phyloP scores from a whole-genome alignment of 1,139 yeast species.

The Diutina neorugosa region DNA sequence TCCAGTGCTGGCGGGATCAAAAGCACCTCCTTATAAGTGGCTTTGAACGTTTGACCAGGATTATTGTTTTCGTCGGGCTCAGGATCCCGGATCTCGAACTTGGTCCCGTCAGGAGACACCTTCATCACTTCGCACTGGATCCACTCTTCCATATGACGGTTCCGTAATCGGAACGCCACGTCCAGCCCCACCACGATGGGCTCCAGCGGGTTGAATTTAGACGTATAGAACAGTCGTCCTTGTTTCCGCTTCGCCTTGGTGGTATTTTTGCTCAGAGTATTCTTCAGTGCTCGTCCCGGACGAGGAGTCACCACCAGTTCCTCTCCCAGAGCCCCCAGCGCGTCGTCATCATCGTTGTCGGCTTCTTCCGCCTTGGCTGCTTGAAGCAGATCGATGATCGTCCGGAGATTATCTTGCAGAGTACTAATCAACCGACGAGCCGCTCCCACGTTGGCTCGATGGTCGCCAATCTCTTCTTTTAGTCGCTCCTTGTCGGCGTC shows the following conservation, averaged over 20 bases:
- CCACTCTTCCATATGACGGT: constrained; percentile 78
- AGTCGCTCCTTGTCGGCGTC: constrained; percentile 28
- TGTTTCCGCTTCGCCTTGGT: constrained; percentile 16
- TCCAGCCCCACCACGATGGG: constrained; percentile 62
- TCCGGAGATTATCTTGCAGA: constrained; percentile 25
- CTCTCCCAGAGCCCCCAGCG: background rate
- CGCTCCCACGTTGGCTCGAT: constrained; percentile 45
- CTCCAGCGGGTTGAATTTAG: constrained; percentile 45
- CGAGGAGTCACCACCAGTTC: background rate
- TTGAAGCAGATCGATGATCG: constrained; percentile 16
- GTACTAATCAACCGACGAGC: constrained; percentile 36
- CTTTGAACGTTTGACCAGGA: constrained; percentile 79
- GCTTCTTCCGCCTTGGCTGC: background rate
- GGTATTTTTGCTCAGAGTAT: constrained; percentile 10
- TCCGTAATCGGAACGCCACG: constrained; percentile 74
- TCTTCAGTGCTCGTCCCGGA: constrained; percentile 7
- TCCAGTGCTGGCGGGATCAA: constrained; percentile 48
- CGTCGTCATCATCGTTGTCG: constrained; percentile 4
- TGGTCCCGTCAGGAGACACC: constrained; percentile 63
- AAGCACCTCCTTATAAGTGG: constrained; percentile 70
- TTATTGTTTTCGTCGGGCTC: constrained; percentile 93
- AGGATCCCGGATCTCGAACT: constrained; percentile 86
- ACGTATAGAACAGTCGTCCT: constrained; percentile 30
- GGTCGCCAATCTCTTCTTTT: constrained; percentile 33
- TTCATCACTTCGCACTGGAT: constrained; percentile 86